A percentile compares a stretch with the other conserved stretches of the same genome.
These are phyloP conservation scores for Lodderomyces beijingensis DNA, from an alignment of 1,139 yeast species.

Conservation along the genomic window DNA sequence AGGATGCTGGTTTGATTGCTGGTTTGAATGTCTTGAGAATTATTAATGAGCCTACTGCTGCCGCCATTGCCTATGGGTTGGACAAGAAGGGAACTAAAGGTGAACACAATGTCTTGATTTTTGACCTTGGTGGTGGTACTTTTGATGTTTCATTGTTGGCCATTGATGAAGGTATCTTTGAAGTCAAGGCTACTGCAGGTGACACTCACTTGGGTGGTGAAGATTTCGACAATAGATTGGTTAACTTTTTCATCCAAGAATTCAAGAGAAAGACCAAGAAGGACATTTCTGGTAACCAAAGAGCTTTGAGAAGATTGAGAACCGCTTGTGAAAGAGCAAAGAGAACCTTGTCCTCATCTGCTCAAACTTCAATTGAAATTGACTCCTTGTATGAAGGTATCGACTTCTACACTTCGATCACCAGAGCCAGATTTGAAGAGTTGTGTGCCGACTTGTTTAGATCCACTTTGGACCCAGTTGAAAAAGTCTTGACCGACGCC, in stretches of 20 bases:
- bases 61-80: constrained; percentile 48
- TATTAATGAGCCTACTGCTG: constrained; percentile 50
- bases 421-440: constrained; percentile 99
- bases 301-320: constrained; percentile 97
- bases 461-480: constrained; percentile 95
- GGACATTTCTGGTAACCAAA: constrained; percentile 85
- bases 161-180: constrained; percentile 95
- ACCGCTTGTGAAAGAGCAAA: constrained; percentile 99
- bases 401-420: constrained; percentile 92
- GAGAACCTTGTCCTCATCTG: constrained; percentile 95
- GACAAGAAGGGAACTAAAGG: constrained; percentile 52
- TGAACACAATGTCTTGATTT: constrained; percentile 64
- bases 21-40: constrained; percentile 49
- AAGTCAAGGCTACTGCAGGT: constrained; percentile 98
- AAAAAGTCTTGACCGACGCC: constrained; percentile 94
- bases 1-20: constrained; percentile 48
- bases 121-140: constrained; percentile 52
- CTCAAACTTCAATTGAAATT: constrained; percentile 94
- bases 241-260: constrained; percentile 83
- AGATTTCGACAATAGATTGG: constrained; percentile 43
- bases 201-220: constrained; percentile 58
- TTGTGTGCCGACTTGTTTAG: constrained; percentile 93
- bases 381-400: constrained; percentile 95
- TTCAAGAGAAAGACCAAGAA: constrained; percentile 95
- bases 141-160: constrained; percentile 66